Evolutionary conservation across 306 rosid genomes (phyloP).

Genomic region (Fagus sylvatica): DNA sequence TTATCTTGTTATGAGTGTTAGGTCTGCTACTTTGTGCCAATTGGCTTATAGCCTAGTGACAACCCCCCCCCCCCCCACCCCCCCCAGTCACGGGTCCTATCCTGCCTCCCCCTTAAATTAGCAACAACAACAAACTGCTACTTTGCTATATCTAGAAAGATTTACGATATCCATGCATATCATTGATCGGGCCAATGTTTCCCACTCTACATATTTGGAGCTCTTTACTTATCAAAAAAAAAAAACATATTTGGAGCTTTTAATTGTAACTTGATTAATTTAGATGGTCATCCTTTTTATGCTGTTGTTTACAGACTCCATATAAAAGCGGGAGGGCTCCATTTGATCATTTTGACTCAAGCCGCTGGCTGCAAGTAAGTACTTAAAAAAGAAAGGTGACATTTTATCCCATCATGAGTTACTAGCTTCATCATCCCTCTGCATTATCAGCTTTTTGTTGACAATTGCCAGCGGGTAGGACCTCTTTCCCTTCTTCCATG

Average conservation of each 20-base stretch:
- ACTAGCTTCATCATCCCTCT: not conserved
- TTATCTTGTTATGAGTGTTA: constrained; percentile 1
- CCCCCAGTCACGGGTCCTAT: too few species aligned
- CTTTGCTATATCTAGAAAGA: not conserved
- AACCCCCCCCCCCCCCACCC: too few species aligned
- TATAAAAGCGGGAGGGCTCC: constrained; percentile 83
- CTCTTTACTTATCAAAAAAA: not conserved
- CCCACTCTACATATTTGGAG: not conserved
- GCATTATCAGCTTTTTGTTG: not conserved
- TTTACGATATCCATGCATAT: not conserved
- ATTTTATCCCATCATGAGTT: not conserved
- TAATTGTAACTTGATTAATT: not conserved
- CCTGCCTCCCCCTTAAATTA: too few species aligned
- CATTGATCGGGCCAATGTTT: not conserved
- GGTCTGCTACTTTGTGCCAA: not conserved
- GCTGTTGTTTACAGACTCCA: constrained; percentile 48
- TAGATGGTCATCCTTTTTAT: not conserved
- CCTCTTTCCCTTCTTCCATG: not conserved
- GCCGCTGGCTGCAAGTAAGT: constrained; percentile 99
- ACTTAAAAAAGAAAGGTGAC: constrained; percentile 4
- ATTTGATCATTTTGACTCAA: constrained; percentile 75
- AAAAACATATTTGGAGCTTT: too few species aligned
- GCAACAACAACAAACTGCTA: not conserved
- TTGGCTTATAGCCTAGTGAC: too few species aligned
- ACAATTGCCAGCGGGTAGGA: not conserved